These are phyloP conservation scores for Mentha longifolia DNA, from an alignment of 257 asterid species.

Conservation along the genomic window DNA sequence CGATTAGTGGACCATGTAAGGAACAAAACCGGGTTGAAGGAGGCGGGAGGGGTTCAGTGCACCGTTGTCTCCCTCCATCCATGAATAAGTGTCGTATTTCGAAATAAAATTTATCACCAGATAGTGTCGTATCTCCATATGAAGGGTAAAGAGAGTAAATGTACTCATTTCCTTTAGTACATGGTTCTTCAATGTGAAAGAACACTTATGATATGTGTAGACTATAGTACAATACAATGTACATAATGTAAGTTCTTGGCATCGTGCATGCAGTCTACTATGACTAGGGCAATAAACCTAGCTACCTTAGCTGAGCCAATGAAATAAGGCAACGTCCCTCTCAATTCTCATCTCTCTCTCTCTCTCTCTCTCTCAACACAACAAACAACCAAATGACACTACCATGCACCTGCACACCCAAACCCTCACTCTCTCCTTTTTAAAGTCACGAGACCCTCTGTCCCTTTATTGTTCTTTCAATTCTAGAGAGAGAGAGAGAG, in stretches of 20 bases:
- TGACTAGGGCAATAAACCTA: constrained; percentile 51
- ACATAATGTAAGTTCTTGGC: not conserved
- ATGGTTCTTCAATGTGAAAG: too few relatives aligned
- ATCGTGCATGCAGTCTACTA: constrained; percentile 36
- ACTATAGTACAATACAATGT: too few relatives aligned
- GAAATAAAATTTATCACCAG: too few relatives aligned
- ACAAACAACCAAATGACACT: constrained; percentile 35
- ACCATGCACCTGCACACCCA: constrained; percentile 42
- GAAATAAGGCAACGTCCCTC: constrained; percentile 57
- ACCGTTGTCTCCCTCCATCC: too few relatives aligned
- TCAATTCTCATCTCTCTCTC: constrained; percentile 39
- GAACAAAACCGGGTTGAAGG: too few relatives aligned
- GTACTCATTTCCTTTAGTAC: too few relatives aligned
- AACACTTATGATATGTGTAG: too few relatives aligned
- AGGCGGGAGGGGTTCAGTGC: too few relatives aligned
- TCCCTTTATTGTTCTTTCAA: constrained; percentile 52
- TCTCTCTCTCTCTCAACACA: constrained; percentile 37
- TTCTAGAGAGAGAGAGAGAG: constrained; percentile 44
- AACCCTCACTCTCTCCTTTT: constrained; percentile 40
- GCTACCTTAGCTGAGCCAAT: constrained; percentile 37
- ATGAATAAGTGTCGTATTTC: too few relatives aligned
- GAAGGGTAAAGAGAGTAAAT: too few relatives aligned
- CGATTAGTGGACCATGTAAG: too few relatives aligned
- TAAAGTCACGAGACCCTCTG: constrained; percentile 77
- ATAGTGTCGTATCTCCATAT: too few relatives aligned